Percentiles rank a stretch among this genome's conserved stretches.
Evolutionary conservation across 768 basidiomycete genomes (phyloP).

Genomic region (Russula abietina): DNA sequence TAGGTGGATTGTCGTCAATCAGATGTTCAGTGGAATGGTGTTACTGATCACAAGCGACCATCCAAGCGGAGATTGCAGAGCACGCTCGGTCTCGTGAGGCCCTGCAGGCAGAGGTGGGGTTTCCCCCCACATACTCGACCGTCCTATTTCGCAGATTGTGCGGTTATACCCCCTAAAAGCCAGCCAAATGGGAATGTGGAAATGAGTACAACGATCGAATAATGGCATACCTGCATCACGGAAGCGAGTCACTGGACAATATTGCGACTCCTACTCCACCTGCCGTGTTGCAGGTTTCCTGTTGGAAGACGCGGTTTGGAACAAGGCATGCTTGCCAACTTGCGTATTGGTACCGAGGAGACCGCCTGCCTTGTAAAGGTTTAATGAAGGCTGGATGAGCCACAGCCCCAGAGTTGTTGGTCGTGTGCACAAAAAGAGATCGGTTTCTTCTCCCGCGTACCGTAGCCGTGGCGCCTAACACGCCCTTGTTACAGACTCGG

Average conservation of each 20-base stretch:
- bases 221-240: neutral
- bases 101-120: neutral
- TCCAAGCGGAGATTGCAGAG: neutral
- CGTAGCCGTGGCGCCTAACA: neutral
- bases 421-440: conserved; percentile 16
- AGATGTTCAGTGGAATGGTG: neutral
- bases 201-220: neutral
- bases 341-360: neutral
- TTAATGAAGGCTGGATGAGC: neutral
- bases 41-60: neutral
- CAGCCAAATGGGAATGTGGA: neutral
- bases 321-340: neutral
- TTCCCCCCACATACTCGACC: neutral
- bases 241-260: neutral
- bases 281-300: neutral
- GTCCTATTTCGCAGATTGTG: neutral
- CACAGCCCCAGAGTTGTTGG: conserved; percentile 8
- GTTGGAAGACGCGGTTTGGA: neutral
- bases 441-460: conserved; percentile 3
- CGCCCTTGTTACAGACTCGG: neutral
- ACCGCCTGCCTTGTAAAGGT: neutral
- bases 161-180: neutral
- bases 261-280: neutral
- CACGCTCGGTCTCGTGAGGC: neutral
- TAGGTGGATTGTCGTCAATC: neutral